Evolutionary conservation across 495 filamentous ascomycete genomes (phyloP).

Genomic region (Neurospora sp.): DNA sequence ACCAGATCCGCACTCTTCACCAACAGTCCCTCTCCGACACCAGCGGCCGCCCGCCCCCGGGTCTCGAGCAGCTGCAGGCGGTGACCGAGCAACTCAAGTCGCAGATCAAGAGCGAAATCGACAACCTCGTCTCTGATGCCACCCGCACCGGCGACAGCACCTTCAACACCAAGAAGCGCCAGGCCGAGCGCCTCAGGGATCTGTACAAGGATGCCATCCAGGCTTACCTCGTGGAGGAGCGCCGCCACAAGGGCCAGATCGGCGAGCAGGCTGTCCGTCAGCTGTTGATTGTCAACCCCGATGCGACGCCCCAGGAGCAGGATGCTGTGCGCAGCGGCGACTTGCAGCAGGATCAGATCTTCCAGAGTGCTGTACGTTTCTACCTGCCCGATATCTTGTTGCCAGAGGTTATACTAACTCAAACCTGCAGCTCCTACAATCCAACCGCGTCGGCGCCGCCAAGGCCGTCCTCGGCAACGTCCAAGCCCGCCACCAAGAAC

Average conservation of each 20-base stretch:
- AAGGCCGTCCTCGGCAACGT: slow-evolving; percentile 58
- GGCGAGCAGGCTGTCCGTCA: slow-evolving; percentile 63
- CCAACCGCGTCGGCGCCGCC: slow-evolving; percentile 57
- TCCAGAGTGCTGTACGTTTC: slow-evolving; percentile 57
- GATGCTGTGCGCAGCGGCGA: slow-evolving; percentile 52
- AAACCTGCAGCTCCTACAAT: slow-evolving; percentile 44
- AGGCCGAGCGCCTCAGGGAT: slow-evolving; percentile 52
- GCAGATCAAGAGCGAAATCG: slow-evolving; percentile 57
- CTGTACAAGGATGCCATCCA: slow-evolving; percentile 54
- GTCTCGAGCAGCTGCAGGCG: slow-evolving; percentile 50
- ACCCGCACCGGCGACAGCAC: slow-evolving; percentile 43
- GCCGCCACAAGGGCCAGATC: slow-evolving; percentile 52
- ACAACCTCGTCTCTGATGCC: slow-evolving; percentile 52
- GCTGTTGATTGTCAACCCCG: slow-evolving; percentile 66
- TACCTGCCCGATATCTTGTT: not conserved
- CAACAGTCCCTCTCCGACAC: slow-evolving; percentile 47
- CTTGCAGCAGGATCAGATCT: slow-evolving; percentile 66
- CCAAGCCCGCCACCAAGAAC: slow-evolving; percentile 66
- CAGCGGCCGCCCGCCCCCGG: slow-evolving; percentile 35
- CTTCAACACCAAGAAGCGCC: slow-evolving; percentile 47
- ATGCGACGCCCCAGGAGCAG: slow-evolving; percentile 55
- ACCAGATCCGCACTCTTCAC: slow-evolving; percentile 48
- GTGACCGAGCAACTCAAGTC: slow-evolving; percentile 50
- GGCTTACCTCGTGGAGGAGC: slow-evolving; percentile 55
- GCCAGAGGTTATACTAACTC: slow-evolving; percentile 1